Evolutionary conservation across 495 filamentous ascomycete species (phyloP).

Genomic region (Hypomontagnella submonticulosa): DNA sequence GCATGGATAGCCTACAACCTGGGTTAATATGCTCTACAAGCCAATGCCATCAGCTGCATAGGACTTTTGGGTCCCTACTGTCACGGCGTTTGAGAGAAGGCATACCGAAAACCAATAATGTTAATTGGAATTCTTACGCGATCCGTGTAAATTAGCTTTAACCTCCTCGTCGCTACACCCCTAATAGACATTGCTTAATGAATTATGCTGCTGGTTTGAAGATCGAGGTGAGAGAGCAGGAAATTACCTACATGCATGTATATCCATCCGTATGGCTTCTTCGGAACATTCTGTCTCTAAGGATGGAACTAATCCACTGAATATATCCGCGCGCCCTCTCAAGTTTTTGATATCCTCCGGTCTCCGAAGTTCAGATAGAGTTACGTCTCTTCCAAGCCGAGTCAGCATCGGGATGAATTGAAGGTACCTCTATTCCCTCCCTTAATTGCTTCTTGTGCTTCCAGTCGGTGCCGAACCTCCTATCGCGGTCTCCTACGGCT

Average conservation of each 20-base stretch:
- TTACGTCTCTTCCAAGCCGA: slow-evolving; percentile 42
- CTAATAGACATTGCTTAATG: slow-evolving; percentile 5
- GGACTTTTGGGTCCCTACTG: not conserved
- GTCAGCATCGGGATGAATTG: slow-evolving; percentile 67
- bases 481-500: slow-evolving; percentile 71
- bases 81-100: not conserved
- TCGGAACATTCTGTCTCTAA: too few species aligned
- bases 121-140: slow-evolving; percentile 30
- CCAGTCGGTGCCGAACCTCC: slow-evolving; percentile 69
- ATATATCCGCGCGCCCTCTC: too few species aligned
- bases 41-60: too few species aligned
- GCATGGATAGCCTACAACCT: slow-evolving; percentile 15
- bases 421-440: slow-evolving; percentile 66
- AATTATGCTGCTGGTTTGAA: not conserved
- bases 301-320: too few species aligned
- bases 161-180: not conserved
- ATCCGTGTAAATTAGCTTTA: slow-evolving; percentile 4
- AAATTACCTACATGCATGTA: too few species aligned
- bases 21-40: slow-evolving; percentile 2
- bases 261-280: too few species aligned
- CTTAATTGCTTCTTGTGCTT: slow-evolving; percentile 71
- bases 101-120: slow-evolving; percentile 21
- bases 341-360: too few species aligned
- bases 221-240: not conserved
- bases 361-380: slow-evolving; percentile 31